These are phyloP conservation scores for Lasiosphaeria miniovina DNA, from an alignment of 495 filamentous ascomycete genomes.

Conservation along the genomic window DNA sequence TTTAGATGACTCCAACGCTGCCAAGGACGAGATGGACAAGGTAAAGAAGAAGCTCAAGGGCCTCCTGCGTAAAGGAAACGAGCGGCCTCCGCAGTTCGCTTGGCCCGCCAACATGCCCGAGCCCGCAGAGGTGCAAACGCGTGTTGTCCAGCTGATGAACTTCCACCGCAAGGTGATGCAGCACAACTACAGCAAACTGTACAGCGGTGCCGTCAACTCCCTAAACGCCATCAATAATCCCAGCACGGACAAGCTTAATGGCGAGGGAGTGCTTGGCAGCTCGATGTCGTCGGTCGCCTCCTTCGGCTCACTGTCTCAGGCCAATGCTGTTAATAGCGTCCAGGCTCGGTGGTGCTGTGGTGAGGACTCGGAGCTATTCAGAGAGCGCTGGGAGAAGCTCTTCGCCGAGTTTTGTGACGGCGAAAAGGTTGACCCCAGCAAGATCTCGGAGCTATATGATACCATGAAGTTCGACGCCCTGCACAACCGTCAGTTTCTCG, in stretches of 20 bases:
- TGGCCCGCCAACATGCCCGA: slow-evolving; percentile 97
- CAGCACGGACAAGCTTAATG: slow-evolving; percentile 35
- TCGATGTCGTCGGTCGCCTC: slow-evolving; percentile 35
- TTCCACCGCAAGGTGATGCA: slow-evolving; percentile 94
- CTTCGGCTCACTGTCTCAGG: slow-evolving; percentile 50
- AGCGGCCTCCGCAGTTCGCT: slow-evolving; percentile 88
- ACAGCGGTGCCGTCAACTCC: slow-evolving; percentile 57
- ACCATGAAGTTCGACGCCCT: slow-evolving; percentile 99
- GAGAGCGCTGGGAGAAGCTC: slow-evolving; percentile 96
- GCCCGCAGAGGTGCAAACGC: slow-evolving; percentile 80
- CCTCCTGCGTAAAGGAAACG: slow-evolving; percentile 79
- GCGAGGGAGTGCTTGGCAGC: slow-evolving; percentile 22
- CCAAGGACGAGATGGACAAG: slow-evolving; percentile 99
- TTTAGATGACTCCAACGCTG: slow-evolving; percentile 96
- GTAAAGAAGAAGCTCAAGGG: slow-evolving; percentile 98
- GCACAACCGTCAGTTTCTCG: slow-evolving; percentile 94
- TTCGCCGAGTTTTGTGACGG: slow-evolving; percentile 94
- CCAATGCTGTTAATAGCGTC: slow-evolving; percentile 60
- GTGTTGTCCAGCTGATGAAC: slow-evolving; percentile 95
- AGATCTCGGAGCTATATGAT: slow-evolving; percentile 96
- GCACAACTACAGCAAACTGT: slow-evolving; percentile 79
- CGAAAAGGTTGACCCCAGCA: slow-evolving; percentile 96
- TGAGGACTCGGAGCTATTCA: slow-evolving; percentile 91
- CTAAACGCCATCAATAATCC: slow-evolving; percentile 53
- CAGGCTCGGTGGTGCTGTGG: slow-evolving; percentile 95